These are phyloP conservation scores for Salicornia ramosissima DNA, from an alignment of 148 eudicot species.

Conservation along the genomic window DNA sequence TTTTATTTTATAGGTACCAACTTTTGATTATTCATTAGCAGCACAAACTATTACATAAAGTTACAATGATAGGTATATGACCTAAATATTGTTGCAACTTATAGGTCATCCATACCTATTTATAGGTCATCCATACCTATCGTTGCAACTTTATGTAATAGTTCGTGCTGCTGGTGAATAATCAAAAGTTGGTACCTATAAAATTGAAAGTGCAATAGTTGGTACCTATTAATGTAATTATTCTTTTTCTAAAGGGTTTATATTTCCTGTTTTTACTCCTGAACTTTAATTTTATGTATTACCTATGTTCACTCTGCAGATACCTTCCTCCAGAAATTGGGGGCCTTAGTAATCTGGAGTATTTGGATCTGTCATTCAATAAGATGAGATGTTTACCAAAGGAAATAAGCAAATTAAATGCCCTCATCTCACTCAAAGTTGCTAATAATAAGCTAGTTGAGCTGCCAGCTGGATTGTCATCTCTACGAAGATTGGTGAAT, in stretches of 20 bases:
- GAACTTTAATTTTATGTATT: neutral
- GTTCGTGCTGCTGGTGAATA: too few relatives aligned
- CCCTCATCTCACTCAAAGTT: constrained; percentile 62
- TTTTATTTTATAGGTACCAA: too few relatives aligned
- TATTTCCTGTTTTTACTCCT: neutral
- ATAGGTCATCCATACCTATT: too few relatives aligned
- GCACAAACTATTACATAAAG: too few relatives aligned
- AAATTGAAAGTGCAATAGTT: too few relatives aligned
- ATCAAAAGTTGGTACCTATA: too few relatives aligned
- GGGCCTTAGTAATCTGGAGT: constrained; percentile 63
- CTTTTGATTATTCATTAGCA: too few relatives aligned
- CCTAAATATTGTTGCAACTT: too few relatives aligned
- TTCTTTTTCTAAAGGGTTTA: neutral
- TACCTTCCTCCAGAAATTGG: constrained; percentile 94
- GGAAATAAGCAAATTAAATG: constrained; percentile 61
- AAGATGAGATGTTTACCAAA: constrained; percentile 74
- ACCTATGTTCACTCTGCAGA: constrained; percentile 41
- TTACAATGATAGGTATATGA: too few relatives aligned
- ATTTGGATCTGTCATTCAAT: constrained; percentile 83
- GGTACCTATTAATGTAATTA: too few relatives aligned
- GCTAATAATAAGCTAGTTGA: constrained; percentile 75
- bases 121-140: too few relatives aligned
- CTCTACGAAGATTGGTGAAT: constrained; percentile 58
- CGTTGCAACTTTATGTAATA: too few relatives aligned
- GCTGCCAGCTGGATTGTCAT: constrained; percentile 61